These are phyloP conservation scores for Dendrostoma leiphaemia DNA, from an alignment of 2,329 filamentous ascomycete genomes.

Conservation along the genomic window DNA sequence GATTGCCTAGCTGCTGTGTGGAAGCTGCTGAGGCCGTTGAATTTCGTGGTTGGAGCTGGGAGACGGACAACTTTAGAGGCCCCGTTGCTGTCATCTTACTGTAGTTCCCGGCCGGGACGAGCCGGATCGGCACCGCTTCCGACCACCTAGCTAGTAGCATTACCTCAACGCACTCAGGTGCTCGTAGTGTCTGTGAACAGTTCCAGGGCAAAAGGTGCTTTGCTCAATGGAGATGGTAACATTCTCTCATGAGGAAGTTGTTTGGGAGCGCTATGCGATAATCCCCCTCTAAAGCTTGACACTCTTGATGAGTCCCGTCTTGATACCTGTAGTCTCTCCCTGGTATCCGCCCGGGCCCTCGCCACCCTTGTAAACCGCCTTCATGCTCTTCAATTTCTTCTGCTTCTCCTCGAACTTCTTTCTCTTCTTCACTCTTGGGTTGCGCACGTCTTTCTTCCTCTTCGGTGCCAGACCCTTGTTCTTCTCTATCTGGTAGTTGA, in stretches of 20 bases:
- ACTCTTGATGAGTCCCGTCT: constrained; percentile 89
- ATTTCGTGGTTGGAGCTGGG: not conserved
- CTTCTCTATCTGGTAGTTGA: constrained; percentile 92
- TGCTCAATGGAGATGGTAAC: no score
- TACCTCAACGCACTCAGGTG: no score
- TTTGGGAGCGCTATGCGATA: not conserved
- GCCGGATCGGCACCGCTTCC: constrained; percentile 17
- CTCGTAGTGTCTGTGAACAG: no score
- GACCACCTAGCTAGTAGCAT: not conserved
- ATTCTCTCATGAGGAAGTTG: not conserved
- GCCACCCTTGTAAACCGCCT: constrained; percentile 80
- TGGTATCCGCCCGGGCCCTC: constrained; percentile 82
- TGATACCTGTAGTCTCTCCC: constrained; percentile 94
- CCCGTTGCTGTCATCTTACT: constrained; percentile 12
- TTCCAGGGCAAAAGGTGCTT: no score
- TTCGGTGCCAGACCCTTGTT: constrained; percentile 92
- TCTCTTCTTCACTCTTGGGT: constrained; percentile 96
- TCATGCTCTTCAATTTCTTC: constrained; percentile 92
- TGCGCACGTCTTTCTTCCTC: constrained; percentile 90
- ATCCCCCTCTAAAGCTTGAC: constrained; percentile 68
- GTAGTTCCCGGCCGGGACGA: not conserved
- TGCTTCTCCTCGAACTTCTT: constrained; percentile 95
- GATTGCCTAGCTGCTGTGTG: not conserved
- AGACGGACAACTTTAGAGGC: not conserved
- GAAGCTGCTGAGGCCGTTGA: not conserved